Evolutionary conservation across 2,329 filamentous ascomycete genomes (phyloP).

Genomic region (Hypoxylon sp.): DNA sequence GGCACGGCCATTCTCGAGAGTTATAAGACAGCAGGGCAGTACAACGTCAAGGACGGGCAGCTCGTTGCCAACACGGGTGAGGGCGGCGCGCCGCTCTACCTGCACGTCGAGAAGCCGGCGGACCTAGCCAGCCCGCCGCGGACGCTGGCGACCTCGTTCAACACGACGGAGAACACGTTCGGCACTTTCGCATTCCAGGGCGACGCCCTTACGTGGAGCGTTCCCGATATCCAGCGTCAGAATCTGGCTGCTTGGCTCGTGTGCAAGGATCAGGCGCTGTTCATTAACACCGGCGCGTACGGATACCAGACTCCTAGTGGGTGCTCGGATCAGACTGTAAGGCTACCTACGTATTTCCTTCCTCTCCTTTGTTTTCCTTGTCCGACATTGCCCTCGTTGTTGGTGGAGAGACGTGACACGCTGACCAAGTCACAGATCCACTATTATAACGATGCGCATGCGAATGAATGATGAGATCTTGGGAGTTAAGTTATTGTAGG

Average conservation of each 20-base stretch:
- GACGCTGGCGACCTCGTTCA: constrained; percentile 67
- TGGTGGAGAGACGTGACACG: neutral
- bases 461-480: constrained; percentile 27
- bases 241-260: constrained; percentile 73
- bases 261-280: constrained; percentile 66
- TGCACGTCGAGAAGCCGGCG: constrained; percentile 63
- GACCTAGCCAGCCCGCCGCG: constrained; percentile 60
- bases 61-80: constrained; percentile 65
- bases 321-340: constrained; percentile 71
- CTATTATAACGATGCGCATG: constrained; percentile 41
- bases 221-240: constrained; percentile 63
- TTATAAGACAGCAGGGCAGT: constrained; percentile 70
- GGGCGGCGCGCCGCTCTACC: constrained; percentile 58
- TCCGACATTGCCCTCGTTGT: no score
- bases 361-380: neutral
- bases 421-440: constrained; percentile 36
- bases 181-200: constrained; percentile 71
- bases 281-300: constrained; percentile 72
- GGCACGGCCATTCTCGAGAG: constrained; percentile 66
- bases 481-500: neutral
- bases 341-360: constrained; percentile 40
- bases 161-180: constrained; percentile 65
- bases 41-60: constrained; percentile 69
- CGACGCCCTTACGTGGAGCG: constrained; percentile 70
- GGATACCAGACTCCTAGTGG: constrained; percentile 70